Evolutionary conservation across 805 yeast genomes (phyloP).

Genomic region (Pichia heedii): DNA sequence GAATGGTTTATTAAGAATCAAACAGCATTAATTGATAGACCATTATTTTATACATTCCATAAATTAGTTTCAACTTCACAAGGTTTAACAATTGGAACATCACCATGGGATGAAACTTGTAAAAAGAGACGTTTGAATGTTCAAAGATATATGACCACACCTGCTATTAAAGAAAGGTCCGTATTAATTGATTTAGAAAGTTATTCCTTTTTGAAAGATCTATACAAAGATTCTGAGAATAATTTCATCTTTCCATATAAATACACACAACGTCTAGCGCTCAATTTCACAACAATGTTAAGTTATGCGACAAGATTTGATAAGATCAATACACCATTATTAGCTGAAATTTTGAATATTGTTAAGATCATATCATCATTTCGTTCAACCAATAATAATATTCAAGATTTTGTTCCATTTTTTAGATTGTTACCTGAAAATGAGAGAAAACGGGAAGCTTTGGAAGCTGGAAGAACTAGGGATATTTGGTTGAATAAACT

Average conservation of each 20-base stretch:
- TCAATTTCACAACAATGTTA: conserved; percentile 31
- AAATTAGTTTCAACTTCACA: conserved; percentile 22
- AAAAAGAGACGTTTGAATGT: conserved; percentile 30
- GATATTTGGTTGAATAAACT: conserved; percentile 25
- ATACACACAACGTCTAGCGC: conserved; percentile 28
- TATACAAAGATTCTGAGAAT: conserved; percentile 12
- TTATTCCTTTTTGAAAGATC: conserved; percentile 23
- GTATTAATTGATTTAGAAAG: conserved; percentile 29
- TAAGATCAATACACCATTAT: conserved; percentile 20
- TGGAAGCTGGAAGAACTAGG: conserved; percentile 21
- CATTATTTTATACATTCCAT: conserved; percentile 18
- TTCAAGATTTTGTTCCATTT: conserved; percentile 31
- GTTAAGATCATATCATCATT: conserved; percentile 26
- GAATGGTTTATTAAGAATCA: conserved; percentile 20
- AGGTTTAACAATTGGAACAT: conserved; percentile 34
- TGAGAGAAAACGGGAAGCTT: conserved; percentile 21
- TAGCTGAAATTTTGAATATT: conserved; percentile 24
- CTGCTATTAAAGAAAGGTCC: conserved; percentile 28
- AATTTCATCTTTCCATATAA: conserved; percentile 18
- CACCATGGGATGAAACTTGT: conserved; percentile 34
- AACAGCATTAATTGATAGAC: conserved; percentile 15
- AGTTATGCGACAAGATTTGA: conserved; percentile 33
- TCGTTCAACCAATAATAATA: conserved; percentile 30
- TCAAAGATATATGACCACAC: conserved; percentile 31
- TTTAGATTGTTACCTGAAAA: conserved; percentile 25